Evolutionary conservation across 2,329 filamentous ascomycete species (phyloP).

Genomic region (Aspergillus sp.): DNA sequence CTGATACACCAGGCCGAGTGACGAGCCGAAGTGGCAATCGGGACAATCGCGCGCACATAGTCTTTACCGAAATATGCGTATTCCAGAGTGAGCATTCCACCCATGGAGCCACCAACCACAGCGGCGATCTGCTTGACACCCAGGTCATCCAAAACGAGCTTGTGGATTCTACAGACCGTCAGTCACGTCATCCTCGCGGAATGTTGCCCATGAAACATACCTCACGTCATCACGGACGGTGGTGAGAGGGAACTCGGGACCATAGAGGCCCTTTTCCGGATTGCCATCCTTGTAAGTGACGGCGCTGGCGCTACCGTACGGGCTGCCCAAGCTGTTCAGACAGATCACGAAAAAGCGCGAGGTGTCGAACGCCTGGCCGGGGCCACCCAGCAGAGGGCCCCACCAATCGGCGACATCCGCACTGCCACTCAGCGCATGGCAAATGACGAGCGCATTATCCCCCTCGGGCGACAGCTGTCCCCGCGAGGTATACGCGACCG

Average conservation of each 20-base stretch:
- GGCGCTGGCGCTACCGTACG: conserved; percentile 55
- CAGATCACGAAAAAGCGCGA: conserved; percentile 56
- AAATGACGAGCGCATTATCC: conserved; percentile 65
- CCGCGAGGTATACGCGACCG: conserved; percentile 63
- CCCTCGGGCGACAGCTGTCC: conserved; percentile 55
- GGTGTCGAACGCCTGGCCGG: conserved; percentile 54
- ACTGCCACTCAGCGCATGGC: conserved; percentile 54
- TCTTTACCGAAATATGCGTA: conserved; percentile 70
- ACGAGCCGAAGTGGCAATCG: conserved; percentile 56
- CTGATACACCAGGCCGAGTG: conserved; percentile 61
- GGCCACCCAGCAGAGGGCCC: conserved; percentile 53
- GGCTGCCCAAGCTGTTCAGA: conserved; percentile 55
- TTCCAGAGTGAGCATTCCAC: conserved; percentile 58
- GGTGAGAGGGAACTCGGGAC: conserved; percentile 92
- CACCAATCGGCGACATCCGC: conserved; percentile 58
- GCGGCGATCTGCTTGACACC: conserved; percentile 55
- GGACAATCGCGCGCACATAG: conserved; percentile 54
- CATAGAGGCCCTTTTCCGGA: conserved; percentile 71
- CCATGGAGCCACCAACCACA: conserved; percentile 59
- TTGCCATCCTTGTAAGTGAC: conserved; percentile 82
- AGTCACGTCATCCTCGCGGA: neutral
- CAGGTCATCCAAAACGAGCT: conserved; percentile 54
- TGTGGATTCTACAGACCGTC: conserved; percentile 47
- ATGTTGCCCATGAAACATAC: conserved; percentile 50
- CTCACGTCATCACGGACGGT: conserved; percentile 95